These are phyloP conservation scores for Cladorrhinum samala DNA, from an alignment of 495 filamentous ascomycete species.

Conservation along the genomic window DNA sequence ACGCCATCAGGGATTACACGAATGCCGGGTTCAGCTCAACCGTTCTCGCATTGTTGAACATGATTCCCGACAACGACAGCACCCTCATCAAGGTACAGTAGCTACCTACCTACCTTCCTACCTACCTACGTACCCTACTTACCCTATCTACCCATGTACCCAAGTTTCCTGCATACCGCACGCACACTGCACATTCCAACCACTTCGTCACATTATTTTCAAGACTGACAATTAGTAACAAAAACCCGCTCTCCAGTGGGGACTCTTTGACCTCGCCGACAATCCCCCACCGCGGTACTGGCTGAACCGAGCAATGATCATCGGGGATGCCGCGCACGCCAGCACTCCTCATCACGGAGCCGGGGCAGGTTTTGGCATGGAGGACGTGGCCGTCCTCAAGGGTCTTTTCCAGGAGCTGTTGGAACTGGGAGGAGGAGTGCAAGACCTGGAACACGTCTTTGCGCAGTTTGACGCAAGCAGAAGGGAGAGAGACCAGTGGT, in stretches of 20 bases:
- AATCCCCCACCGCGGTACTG: constrained; percentile 51
- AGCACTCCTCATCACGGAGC: constrained; percentile 65
- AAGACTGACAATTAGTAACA: constrained; percentile 12
- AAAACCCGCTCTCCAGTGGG: constrained; percentile 36
- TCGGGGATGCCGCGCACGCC: constrained; percentile 68
- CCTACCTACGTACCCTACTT: too few relatives aligned
- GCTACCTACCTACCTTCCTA: too few relatives aligned
- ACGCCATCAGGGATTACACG: constrained; percentile 49
- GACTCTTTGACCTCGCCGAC: constrained; percentile 61
- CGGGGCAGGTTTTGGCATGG: constrained; percentile 62
- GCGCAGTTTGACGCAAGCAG: constrained; percentile 55
- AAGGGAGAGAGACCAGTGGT: constrained; percentile 40
- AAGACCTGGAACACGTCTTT: constrained; percentile 49
- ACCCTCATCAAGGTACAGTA: too few relatives aligned
- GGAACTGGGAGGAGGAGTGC: constrained; percentile 4
- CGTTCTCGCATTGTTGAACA: constrained; percentile 26
- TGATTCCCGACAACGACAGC: constrained; percentile 13
- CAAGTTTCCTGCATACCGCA: too few relatives aligned
- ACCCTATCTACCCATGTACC: too few relatives aligned
- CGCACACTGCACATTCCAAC: too few relatives aligned
- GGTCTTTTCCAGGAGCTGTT: constrained; percentile 46
- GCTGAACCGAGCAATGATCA: constrained; percentile 48
- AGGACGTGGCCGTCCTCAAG: constrained; percentile 58
- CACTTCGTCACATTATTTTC: too few relatives aligned
- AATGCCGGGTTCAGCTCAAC: constrained; percentile 41